phyloP scores from a whole-genome alignment of 2,329 filamentous ascomycete species.

The Cordyceps javanica region DNA sequence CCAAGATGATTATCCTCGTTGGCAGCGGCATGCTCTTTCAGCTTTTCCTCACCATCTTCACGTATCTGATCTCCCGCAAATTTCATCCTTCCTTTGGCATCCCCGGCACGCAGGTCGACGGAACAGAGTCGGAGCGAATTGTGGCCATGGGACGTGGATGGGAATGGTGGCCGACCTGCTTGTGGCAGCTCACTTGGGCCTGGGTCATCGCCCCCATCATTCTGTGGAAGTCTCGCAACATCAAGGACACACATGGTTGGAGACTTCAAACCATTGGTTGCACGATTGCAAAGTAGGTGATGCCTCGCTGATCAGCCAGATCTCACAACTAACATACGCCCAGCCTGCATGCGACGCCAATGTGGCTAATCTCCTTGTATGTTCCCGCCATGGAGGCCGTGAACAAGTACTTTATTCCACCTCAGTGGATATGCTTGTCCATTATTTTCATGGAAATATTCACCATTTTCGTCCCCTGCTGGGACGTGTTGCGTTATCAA shows the following conservation, averaged over 20 bases:
- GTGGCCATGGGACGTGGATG: conserved; percentile 44
- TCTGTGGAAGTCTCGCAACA: conserved; percentile 54
- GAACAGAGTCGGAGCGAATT: conserved; percentile 44
- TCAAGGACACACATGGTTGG: conserved; percentile 60
- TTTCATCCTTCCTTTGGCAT: conserved; percentile 55
- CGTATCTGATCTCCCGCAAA: conserved; percentile 56
- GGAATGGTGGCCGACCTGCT: conserved; percentile 59
- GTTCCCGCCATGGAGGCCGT: conserved; percentile 36
- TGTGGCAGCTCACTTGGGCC: conserved; percentile 58
- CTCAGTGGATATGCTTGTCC: conserved; percentile 46
- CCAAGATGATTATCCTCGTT: conserved; percentile 42
- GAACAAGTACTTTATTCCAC: conserved; percentile 44
- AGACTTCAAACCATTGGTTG: conserved; percentile 52
- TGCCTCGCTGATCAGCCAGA: neutral
- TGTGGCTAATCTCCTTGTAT: conserved; percentile 48
- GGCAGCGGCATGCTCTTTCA: conserved; percentile 50
- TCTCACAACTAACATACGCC: conserved; percentile 6
- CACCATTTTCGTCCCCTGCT: conserved; percentile 56
- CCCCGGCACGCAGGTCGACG: conserved; percentile 51
- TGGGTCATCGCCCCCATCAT: conserved; percentile 54
- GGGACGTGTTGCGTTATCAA: conserved; percentile 44
- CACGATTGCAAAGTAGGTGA: conserved; percentile 34
- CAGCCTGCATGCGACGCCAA: conserved; percentile 25
- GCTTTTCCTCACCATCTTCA: conserved; percentile 50
- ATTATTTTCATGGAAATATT: conserved; percentile 56